phyloP scores from a whole-genome alignment of 148 eudicot species.

The Silene uniflora region DNA sequence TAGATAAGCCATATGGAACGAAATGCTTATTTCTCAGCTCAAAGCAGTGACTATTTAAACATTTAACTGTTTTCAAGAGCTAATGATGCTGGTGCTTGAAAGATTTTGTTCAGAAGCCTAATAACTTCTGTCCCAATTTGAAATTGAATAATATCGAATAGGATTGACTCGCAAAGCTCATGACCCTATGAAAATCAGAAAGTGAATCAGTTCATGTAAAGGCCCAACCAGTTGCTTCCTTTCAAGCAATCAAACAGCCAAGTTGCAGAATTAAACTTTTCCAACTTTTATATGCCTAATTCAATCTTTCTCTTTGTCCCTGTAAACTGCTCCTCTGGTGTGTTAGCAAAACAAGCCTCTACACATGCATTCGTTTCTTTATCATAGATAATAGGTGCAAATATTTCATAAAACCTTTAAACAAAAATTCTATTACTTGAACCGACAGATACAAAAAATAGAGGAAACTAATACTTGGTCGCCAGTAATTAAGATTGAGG shows the following conservation, averaged over 20 bases:
- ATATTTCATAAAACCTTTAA: constrained; percentile 2
- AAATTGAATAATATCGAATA: too few relatives aligned
- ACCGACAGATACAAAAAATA: constrained; percentile 12
- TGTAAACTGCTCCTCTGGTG: not conserved
- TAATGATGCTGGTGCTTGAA: too few relatives aligned
- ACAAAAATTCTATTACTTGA: constrained; percentile 7
- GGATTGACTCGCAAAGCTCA: not conserved
- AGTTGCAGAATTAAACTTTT: not conserved
- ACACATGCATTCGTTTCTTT: not conserved
- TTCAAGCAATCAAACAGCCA: not conserved
- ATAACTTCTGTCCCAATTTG: too few relatives aligned
- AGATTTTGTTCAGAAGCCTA: too few relatives aligned
- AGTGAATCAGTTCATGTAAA: not conserved
- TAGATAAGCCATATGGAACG: too few relatives aligned
- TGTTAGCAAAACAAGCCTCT: not conserved
- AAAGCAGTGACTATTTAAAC: too few relatives aligned
- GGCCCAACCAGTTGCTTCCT: constrained; percentile 5
- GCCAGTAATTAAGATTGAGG: constrained; percentile 71
- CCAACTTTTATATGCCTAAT: too few relatives aligned
- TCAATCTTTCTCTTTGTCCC: too few relatives aligned
- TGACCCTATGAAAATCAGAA: not conserved
- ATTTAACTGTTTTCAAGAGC: too few relatives aligned
- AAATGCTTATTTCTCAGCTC: too few relatives aligned
- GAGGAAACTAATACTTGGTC: constrained; percentile 64
- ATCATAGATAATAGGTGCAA: not conserved